Conservation (phyloP, 2,329 filamentous ascomycete genomes). For the Westerdykella aurantiaca region DNA sequence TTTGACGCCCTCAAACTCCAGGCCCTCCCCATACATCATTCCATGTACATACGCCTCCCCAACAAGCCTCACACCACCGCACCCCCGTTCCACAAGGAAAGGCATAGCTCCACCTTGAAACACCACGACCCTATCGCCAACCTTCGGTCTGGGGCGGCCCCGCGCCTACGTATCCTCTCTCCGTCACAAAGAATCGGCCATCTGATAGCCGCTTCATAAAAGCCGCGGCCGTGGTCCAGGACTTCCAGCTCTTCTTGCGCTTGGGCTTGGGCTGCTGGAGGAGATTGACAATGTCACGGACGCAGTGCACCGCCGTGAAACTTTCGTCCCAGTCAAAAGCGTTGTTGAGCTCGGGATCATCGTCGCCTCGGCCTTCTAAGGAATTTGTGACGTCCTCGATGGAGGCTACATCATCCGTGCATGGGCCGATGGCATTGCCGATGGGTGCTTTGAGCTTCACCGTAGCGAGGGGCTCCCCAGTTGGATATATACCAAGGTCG, state of each 20-base stretch:
- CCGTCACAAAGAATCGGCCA: slow-evolving; percentile 4
- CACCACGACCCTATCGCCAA: no score
- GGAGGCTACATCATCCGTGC: neutral
- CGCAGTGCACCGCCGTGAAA: neutral
- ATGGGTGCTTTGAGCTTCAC: slow-evolving; percentile 2
- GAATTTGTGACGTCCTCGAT: neutral
- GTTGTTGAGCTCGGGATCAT: neutral
- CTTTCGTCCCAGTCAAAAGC: slow-evolving; percentile 1
- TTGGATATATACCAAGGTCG: neutral
- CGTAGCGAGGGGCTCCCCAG: neutral
- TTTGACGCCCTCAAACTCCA: no score
- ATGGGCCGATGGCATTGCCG: neutral
- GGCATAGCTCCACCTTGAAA: no score
- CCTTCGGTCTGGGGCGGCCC: no score
- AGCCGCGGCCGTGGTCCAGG: neutral
- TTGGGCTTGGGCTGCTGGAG: neutral
- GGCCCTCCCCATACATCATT: no score
- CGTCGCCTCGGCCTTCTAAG: neutral
- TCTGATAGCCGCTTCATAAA: slow-evolving; percentile 1
- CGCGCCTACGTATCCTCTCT: slow-evolving; percentile 2
- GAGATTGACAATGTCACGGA: neutral
- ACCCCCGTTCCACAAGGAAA: no score
- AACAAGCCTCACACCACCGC: no score
- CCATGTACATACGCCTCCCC: no score
- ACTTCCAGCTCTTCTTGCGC: slow-evolving; percentile 1